A percentile compares a stretch with the other conserved stretches of the same genome.
Evolutionary conservation across 2,329 filamentous ascomycete genomes (phyloP).

Genomic region (Diaporthe sp.): DNA sequence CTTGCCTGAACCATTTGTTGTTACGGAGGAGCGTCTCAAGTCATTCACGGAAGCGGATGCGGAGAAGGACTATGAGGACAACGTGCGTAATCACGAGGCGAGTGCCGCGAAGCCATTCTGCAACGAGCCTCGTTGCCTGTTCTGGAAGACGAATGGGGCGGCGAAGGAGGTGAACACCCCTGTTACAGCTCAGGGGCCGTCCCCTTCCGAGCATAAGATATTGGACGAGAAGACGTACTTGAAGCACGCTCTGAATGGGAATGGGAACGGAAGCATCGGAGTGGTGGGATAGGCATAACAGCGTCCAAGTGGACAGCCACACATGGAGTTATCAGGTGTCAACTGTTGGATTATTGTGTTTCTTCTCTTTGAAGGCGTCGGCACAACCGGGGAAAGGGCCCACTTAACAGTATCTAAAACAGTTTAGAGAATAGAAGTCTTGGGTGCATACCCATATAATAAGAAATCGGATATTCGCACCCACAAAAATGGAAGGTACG

Average conservation of each 20-base stretch:
- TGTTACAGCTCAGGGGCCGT: neutral
- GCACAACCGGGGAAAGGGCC: neutral
- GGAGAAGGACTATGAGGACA: slow-evolving; percentile 25
- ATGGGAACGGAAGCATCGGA: neutral
- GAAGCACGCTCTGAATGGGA: slow-evolving; percentile 2
- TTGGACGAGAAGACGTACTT: slow-evolving; percentile 6
- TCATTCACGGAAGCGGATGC: slow-evolving; percentile 39
- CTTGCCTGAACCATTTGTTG: slow-evolving; percentile 46
- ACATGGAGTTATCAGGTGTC: neutral
- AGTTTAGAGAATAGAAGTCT: neutral
- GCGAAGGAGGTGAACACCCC: neutral
- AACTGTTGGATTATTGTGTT: neutral
- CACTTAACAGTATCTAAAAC: neutral
- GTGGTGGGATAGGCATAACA: neutral
- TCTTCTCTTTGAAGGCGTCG: neutral
- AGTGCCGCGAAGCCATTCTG: slow-evolving; percentile 42
- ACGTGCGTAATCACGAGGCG: slow-evolving; percentile 29
- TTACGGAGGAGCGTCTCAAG: slow-evolving; percentile 45
- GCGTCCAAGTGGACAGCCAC: neutral
- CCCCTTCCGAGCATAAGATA: neutral
- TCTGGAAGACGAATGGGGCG: slow-evolving; percentile 19
- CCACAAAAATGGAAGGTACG: too few relatives aligned
- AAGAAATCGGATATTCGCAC: too few relatives aligned
- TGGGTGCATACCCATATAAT: neutral
- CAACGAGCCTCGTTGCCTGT: slow-evolving; percentile 24